These are phyloP conservation scores for Mucor irregularis DNA, from an alignment of 371 early-diverging fungal species.

Conservation along the genomic window DNA sequence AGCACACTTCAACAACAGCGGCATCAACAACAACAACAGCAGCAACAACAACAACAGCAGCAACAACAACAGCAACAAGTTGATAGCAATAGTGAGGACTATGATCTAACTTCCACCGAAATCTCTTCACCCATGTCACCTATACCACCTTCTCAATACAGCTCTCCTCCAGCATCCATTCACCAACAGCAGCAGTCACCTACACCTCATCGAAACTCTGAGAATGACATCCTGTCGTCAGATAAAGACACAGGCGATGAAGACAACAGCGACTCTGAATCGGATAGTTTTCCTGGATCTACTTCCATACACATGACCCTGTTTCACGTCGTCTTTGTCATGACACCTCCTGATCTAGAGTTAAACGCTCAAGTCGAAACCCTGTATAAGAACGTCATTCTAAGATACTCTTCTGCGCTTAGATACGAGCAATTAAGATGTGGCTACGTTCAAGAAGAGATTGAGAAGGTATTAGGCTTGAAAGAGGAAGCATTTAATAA, in stretches of 20 bases:
- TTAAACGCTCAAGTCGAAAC: constrained; percentile 63
- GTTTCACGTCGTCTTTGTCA: constrained; percentile 83
- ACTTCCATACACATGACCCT: constrained; percentile 61
- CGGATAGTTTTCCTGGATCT: constrained; percentile 11
- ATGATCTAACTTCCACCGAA: background rate
- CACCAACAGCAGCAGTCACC: background rate
- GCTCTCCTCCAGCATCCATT: background rate
- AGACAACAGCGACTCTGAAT: constrained; percentile 12
- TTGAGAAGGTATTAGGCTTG: constrained; percentile 68
- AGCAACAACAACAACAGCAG: background rate
- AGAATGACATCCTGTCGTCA: too few relatives aligned
- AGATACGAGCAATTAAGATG: constrained; percentile 82
- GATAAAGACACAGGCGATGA: constrained; percentile 28
- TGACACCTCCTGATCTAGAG: constrained; percentile 58
- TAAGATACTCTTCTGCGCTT: constrained; percentile 73
- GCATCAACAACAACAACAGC: background rate
- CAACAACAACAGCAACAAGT: background rate
- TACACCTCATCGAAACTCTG: too few relatives aligned
- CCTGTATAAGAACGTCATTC: constrained; percentile 73
- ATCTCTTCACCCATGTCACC: background rate
- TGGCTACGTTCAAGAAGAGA: constrained; percentile 77
- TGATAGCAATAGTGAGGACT: background rate
- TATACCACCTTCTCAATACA: background rate
- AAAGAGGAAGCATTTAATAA: constrained; percentile 60
- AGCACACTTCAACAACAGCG: constrained; percentile 37